Evolutionary conservation across 495 filamentous ascomycete species (phyloP).

Genomic region (Penicillium longicatenatum): DNA sequence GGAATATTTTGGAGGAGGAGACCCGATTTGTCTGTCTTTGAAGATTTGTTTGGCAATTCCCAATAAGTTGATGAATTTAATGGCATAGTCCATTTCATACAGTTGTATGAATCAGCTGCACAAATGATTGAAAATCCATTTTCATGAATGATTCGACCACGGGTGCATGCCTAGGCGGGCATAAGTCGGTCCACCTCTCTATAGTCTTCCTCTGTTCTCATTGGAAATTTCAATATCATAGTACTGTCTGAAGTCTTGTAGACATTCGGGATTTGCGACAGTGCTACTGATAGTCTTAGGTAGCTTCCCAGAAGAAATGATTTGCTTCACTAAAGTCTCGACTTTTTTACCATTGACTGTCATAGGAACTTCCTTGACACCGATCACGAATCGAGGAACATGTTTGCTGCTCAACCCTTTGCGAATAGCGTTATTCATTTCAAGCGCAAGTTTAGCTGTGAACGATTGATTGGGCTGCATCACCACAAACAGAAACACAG

Average conservation of each 20-base stretch:
- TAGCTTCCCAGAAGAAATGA: conserved; percentile 50
- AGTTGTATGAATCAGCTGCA: no score
- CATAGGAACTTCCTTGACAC: conserved; percentile 71
- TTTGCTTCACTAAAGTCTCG: conserved; percentile 74
- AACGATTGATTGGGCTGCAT: conserved; percentile 64
- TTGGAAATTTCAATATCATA: conserved; percentile 9
- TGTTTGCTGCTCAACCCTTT: conserved; percentile 64
- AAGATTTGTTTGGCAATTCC: background rate
- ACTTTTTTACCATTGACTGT: conserved; percentile 83
- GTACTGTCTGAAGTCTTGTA: conserved; percentile 22
- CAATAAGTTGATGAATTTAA: background rate
- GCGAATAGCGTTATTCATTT: conserved; percentile 60
- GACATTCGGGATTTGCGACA: conserved; percentile 21
- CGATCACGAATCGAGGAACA: conserved; percentile 72
- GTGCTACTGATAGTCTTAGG: conserved; percentile 24
- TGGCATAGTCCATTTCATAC: no score
- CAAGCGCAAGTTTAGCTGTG: conserved; percentile 49
- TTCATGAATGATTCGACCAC: background rate
- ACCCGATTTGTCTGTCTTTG: background rate
- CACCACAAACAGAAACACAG: conserved; percentile 69
- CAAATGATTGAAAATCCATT: no score
- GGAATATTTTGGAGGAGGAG: background rate
- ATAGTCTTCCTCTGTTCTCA: conserved; percentile 16
- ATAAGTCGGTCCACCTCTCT: background rate
- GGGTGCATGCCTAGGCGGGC: background rate